Evolutionary conservation across 805 yeast species (phyloP).

Genomic region (Barnettozyma wickerhamii): DNA sequence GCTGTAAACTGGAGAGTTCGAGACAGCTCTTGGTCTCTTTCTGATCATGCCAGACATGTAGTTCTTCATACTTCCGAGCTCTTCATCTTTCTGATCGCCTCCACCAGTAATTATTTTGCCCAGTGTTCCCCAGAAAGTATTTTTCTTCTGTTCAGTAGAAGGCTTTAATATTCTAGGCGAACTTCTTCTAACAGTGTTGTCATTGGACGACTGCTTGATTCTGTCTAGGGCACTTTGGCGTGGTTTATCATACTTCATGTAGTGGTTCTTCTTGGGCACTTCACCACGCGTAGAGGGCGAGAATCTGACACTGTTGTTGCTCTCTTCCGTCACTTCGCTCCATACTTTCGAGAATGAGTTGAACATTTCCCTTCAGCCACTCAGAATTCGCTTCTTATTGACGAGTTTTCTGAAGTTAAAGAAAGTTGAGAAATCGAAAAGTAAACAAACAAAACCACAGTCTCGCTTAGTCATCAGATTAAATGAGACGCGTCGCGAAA

Average conservation of each 20-base stretch:
- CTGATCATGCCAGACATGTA: conserved; percentile 23
- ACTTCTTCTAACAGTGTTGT: conserved; percentile 7
- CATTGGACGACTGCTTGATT: conserved; percentile 1
- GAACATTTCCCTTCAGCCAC: conserved; percentile 15
- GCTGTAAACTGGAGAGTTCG: neutral
- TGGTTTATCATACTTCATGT: conserved; percentile 16
- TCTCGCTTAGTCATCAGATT: no score
- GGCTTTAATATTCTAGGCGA: conserved; percentile 22
- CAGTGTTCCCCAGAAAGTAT: conserved; percentile 17
- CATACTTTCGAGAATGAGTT: conserved; percentile 20
- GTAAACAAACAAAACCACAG: conserved; percentile 2
- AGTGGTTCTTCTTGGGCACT: conserved; percentile 7
- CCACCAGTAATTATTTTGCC: conserved; percentile 16
- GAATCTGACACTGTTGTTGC: conserved; percentile 12
- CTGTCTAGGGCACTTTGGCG: conserved; percentile 9
- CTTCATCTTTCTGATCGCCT: conserved; percentile 11
- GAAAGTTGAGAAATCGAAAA: neutral
- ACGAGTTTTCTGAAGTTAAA: neutral
- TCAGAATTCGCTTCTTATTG: neutral
- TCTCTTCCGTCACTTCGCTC: conserved; percentile 21
- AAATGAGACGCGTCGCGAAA: no score
- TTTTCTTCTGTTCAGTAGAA: conserved; percentile 10
- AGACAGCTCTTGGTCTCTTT: conserved; percentile 13
- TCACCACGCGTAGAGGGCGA: conserved; percentile 11
- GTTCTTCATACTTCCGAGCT: conserved; percentile 19